Evolutionary conservation across 139 green algal species (phyloP).

Genomic region (Picochlorum sp.): DNA sequence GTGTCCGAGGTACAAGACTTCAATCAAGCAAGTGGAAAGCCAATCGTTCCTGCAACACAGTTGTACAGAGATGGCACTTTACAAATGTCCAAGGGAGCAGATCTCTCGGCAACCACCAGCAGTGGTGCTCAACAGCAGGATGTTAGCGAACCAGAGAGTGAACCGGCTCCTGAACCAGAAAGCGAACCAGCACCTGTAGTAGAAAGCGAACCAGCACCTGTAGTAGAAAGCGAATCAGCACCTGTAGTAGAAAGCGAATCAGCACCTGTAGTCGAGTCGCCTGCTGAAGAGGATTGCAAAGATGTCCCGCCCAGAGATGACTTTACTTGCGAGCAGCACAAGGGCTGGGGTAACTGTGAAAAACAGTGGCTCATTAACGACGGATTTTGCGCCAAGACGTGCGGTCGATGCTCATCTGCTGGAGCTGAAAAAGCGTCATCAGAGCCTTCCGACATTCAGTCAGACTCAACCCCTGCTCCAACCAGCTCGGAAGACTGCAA

Average conservation of each 20-base stretch:
- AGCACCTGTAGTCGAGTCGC: too few relatives aligned
- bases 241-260: too few relatives aligned
- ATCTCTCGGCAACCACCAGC: too few relatives aligned
- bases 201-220: too few relatives aligned
- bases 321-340: conserved; percentile 23
- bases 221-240: too few relatives aligned
- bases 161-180: too few relatives aligned
- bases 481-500: too few relatives aligned
- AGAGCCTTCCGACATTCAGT: not conserved
- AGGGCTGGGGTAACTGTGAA: conserved; percentile 29
- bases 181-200: too few relatives aligned
- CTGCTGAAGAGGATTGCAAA: not conserved
- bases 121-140: too few relatives aligned
- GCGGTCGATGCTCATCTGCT: conserved; percentile 4
- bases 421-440: not conserved
- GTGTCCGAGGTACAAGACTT: not conserved
- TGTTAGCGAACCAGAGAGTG: too few relatives aligned
- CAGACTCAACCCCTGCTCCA: too few relatives aligned
- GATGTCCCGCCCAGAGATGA: conserved; percentile 3
- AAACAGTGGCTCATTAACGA: conserved; percentile 5
- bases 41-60: not conserved
- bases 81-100: not conserved
- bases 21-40: conserved; percentile 2
- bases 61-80: not conserved
- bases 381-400: conserved; percentile 22